A percentile compares a stretch with the other conserved stretches of the same genome.
These are phyloP conservation scores for Graphium sp. DNA, from an alignment of 2,329 filamentous ascomycete genomes.

Conservation along the genomic window DNA sequence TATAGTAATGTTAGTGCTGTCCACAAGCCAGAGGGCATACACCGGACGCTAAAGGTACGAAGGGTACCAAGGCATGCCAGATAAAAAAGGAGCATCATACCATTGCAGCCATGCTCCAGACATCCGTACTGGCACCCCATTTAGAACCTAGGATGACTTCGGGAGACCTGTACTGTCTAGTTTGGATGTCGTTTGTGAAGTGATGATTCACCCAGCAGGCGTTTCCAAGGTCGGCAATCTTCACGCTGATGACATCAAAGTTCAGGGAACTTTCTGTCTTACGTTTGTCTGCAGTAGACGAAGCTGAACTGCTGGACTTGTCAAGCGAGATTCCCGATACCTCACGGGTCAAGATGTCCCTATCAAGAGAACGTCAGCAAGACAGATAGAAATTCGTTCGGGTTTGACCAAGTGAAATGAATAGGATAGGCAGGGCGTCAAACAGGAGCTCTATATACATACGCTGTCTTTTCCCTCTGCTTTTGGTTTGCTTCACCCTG, in stretches of 20 bases:
- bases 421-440: conserved; percentile 2
- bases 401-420: too few species aligned
- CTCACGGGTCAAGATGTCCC: conserved; percentile 79
- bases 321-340: conserved; percentile 90
- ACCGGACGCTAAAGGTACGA: too few species aligned
- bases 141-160: conserved; percentile 94
- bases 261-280: conserved; percentile 38
- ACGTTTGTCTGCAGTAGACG: conserved; percentile 43
- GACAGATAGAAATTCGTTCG: too few species aligned
- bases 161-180: conserved; percentile 87
- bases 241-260: conserved; percentile 80
- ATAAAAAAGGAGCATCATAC: conserved; percentile 31
- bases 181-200: conserved; percentile 99
- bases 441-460: conserved; percentile 21
- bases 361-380: conserved; percentile 23
- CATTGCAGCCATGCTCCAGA: conserved; percentile 99
- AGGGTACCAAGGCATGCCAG: not conserved
- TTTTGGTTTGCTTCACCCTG: conserved; percentile 48
- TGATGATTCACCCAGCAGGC: conserved; percentile 98
- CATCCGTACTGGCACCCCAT: conserved; percentile 98
- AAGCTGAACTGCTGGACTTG: conserved; percentile 41
- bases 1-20: conserved; percentile 2
- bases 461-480: conserved; percentile 87
- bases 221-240: conserved; percentile 96
- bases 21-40: not conserved